These are phyloP conservation scores for Tuber borchii DNA, from an alignment of 495 filamentous ascomycete genomes.

Conservation along the genomic window DNA sequence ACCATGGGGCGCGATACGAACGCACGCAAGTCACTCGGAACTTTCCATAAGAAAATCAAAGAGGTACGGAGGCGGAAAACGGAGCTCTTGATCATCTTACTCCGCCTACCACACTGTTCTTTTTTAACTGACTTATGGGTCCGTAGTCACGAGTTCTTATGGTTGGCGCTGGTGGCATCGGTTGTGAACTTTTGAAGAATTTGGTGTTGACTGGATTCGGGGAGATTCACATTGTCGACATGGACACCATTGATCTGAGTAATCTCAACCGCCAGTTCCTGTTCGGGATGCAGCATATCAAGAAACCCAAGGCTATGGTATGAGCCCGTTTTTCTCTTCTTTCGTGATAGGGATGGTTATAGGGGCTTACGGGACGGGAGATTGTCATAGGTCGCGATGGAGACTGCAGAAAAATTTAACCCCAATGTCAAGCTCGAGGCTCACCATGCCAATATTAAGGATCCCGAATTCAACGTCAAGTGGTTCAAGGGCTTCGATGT, in stretches of 20 bases:
- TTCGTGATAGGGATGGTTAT: background rate
- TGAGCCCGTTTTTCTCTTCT: constrained; percentile 32
- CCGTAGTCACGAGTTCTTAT: constrained; percentile 76
- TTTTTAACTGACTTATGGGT: constrained; percentile 4
- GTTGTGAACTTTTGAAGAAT: constrained; percentile 96
- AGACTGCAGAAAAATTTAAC: constrained; percentile 85
- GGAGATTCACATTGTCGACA: constrained; percentile 90
- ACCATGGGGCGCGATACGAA: constrained; percentile 53
- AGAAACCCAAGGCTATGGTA: constrained; percentile 92
- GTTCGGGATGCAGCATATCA: constrained; percentile 95
- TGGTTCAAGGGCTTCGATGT: constrained; percentile 80
- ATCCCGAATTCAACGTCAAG: constrained; percentile 76
- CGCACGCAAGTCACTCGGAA: constrained; percentile 58
- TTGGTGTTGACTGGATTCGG: constrained; percentile 89
- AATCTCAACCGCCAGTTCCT: constrained; percentile 98
- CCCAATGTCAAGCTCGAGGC: constrained; percentile 81
- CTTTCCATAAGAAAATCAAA: constrained; percentile 57
- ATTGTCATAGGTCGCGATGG: constrained; percentile 74
- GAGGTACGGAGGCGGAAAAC: constrained; percentile 49
- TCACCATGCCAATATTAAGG: constrained; percentile 93
- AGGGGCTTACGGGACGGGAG: constrained; percentile 34
- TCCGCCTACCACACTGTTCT: background rate
- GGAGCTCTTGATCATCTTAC: background rate
- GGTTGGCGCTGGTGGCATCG: constrained; percentile 94
- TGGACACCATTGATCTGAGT: constrained; percentile 96